phyloP scores from a whole-genome alignment of 495 filamentous ascomycete species.

The Aspergillus haitiensis region DNA sequence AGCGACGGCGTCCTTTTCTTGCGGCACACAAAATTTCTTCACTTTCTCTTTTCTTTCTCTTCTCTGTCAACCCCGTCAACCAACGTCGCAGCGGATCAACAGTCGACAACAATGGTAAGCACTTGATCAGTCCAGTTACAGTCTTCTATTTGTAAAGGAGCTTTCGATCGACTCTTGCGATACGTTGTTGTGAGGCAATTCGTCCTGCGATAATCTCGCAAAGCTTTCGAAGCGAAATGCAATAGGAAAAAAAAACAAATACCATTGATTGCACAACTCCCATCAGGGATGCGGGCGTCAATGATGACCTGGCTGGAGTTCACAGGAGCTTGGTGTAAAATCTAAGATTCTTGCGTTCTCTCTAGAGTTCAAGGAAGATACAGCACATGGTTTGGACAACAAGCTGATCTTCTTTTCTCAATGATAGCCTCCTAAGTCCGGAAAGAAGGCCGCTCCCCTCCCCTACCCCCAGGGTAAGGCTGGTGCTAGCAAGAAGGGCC shows the following conservation, averaged over 20 bases:
- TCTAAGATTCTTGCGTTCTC: conserved; percentile 57
- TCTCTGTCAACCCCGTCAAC: conserved; percentile 44
- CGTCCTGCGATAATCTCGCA: conserved; percentile 36
- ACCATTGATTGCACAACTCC: conserved; percentile 38
- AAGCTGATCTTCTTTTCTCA: conserved; percentile 99
- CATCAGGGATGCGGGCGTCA: conserved; percentile 46
- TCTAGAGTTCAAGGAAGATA: conserved; percentile 91
- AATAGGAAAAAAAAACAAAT: conserved; percentile 13
- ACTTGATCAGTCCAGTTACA: conserved; percentile 34
- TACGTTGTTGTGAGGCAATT: conserved; percentile 39
- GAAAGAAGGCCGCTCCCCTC: conserved; percentile 93
- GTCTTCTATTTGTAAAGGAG: conserved; percentile 21
- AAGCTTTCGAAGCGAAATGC: conserved; percentile 37
- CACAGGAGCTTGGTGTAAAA: conserved; percentile 51
- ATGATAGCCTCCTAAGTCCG: conserved; percentile 99
- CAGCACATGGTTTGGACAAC: conserved; percentile 69
- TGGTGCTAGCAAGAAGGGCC: conserved; percentile 83
- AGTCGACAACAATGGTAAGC: conserved; percentile 57
- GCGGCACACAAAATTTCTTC: conserved; percentile 29
- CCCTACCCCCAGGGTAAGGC: conserved; percentile 95
- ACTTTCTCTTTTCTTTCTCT: conserved; percentile 29
- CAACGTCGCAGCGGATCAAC: conserved; percentile 42
- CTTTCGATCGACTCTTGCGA: conserved; percentile 39
- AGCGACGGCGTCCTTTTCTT: conserved; percentile 25
- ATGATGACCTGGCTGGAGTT: conserved; percentile 84